Evolutionary conservation across 2,329 filamentous ascomycete genomes (phyloP).

Genomic region (Mollisiaceae sp.): DNA sequence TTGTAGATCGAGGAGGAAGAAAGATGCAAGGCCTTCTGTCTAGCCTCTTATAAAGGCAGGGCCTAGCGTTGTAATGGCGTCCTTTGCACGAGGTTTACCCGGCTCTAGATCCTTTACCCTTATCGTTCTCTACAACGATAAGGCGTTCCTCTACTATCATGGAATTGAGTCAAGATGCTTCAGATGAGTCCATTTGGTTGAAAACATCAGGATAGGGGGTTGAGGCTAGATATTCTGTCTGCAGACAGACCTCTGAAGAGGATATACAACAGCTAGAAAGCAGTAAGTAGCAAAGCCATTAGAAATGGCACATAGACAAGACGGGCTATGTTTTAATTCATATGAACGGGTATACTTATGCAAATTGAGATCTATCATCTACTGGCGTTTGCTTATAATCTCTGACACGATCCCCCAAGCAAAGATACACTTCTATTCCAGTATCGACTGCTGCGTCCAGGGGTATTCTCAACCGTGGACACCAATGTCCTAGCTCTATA

Average conservation of each 20-base stretch:
- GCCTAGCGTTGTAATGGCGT: not conserved
- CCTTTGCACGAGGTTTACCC: not conserved
- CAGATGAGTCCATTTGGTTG: not conserved
- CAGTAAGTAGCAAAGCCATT: not conserved
- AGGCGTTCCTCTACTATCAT: not conserved
- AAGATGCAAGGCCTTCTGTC: not conserved
- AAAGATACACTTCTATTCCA: too few species aligned
- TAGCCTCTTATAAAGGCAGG: not conserved
- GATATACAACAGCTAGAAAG: not conserved
- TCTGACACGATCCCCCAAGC: not conserved
- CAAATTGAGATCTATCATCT: not conserved
- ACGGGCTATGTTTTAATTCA: not conserved
- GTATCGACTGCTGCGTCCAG: not conserved
- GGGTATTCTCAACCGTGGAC: not conserved
- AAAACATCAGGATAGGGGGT: not conserved
- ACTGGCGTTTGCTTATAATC: not conserved
- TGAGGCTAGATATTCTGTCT: not conserved
- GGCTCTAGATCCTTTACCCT: not conserved
- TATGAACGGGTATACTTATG: not conserved
- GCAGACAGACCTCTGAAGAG: not conserved
- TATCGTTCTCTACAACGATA: not conserved
- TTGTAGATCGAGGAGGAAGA: not conserved
- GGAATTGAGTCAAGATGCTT: not conserved
- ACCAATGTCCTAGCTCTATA: not conserved
- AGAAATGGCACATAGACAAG: not conserved